These are phyloP conservation scores for Mrakia frigida DNA, from an alignment of 768 basidiomycete species.

Conservation along the genomic window DNA sequence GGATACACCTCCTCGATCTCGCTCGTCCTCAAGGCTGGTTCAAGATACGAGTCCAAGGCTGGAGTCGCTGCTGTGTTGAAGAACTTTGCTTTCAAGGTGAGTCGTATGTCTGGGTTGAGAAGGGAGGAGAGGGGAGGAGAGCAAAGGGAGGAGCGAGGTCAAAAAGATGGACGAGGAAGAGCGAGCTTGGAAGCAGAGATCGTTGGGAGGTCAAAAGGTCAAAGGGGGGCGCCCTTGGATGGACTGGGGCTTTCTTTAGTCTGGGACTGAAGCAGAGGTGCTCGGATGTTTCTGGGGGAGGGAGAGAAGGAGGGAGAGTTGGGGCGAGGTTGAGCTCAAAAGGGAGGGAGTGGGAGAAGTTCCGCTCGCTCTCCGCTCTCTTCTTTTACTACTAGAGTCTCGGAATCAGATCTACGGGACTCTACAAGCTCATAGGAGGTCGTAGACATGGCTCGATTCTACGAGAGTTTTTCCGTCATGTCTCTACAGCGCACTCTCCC, in stretches of 20 bases:
- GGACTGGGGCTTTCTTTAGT: background rate
- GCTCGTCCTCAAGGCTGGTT: slow-evolving; percentile 86
- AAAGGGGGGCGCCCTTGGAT: background rate
- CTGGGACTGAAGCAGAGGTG: too few relatives aligned
- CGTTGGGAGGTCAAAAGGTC: background rate
- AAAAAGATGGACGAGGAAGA: background rate
- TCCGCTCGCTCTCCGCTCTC: too few relatives aligned
- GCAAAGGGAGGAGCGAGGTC: background rate
- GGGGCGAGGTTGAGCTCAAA: too few relatives aligned
- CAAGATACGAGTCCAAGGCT: slow-evolving; percentile 77
- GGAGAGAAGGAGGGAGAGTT: background rate
- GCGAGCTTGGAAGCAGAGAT: background rate
- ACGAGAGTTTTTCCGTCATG: too few relatives aligned
- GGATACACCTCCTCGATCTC: slow-evolving; percentile 75
- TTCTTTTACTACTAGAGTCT: too few relatives aligned
- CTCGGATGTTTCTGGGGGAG: background rate
- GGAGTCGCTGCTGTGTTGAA: slow-evolving; percentile 91
- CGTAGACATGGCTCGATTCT: too few relatives aligned
- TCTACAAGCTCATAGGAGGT: too few relatives aligned
- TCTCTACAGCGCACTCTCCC: too few relatives aligned
- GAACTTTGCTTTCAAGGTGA: slow-evolving; percentile 98
- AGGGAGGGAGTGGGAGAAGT: too few relatives aligned
- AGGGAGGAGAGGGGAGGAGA: background rate
- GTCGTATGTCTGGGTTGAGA: slow-evolving; percentile 37
- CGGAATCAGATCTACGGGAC: too few relatives aligned